phyloP scores from a whole-genome alignment of 1,284 basidiomycete genomes.

The Cryptococcus sp. region DNA sequence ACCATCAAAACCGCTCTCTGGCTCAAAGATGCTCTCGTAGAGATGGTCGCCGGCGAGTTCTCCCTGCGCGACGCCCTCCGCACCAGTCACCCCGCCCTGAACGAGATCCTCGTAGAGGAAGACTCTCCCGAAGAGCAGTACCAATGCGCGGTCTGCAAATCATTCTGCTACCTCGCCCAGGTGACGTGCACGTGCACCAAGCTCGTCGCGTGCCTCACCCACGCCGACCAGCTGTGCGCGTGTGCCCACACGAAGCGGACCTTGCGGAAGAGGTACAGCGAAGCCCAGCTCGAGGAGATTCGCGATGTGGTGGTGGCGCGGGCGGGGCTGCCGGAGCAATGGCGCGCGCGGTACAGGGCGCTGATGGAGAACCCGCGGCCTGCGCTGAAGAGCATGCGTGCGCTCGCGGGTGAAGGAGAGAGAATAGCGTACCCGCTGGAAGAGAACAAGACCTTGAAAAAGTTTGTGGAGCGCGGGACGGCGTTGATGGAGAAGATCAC shows the following conservation, averaged over 20 bases:
- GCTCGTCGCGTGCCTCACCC: constrained; percentile 80
- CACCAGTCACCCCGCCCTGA: constrained; percentile 55
- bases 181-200: constrained; percentile 73
- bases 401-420: constrained; percentile 79
- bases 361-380: constrained; percentile 70
- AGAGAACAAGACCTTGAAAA: constrained; percentile 68
- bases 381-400: constrained; percentile 67
- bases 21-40: constrained; percentile 75
- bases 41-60: constrained; percentile 87
- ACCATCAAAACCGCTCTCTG: constrained; percentile 91
- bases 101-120: constrained; percentile 69
- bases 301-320: constrained; percentile 64
- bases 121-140: constrained; percentile 90
- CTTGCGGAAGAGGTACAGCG: constrained; percentile 76
- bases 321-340: constrained; percentile 68
- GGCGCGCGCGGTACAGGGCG: constrained; percentile 68
- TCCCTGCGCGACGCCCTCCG: constrained; percentile 60
- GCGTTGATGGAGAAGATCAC: constrained; percentile 63
- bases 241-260: constrained; percentile 60
- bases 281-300: constrained; percentile 70
- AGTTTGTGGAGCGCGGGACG: constrained; percentile 73
- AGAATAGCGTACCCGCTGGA: constrained; percentile 70
- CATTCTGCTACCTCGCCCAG: constrained; percentile 93
- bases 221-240: constrained; percentile 72
- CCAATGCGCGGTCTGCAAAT: constrained; percentile 90